Evolutionary conservation across 176 grass and related monocot species (phyloP).

Genomic region (Paspalum vaginatum): DNA sequence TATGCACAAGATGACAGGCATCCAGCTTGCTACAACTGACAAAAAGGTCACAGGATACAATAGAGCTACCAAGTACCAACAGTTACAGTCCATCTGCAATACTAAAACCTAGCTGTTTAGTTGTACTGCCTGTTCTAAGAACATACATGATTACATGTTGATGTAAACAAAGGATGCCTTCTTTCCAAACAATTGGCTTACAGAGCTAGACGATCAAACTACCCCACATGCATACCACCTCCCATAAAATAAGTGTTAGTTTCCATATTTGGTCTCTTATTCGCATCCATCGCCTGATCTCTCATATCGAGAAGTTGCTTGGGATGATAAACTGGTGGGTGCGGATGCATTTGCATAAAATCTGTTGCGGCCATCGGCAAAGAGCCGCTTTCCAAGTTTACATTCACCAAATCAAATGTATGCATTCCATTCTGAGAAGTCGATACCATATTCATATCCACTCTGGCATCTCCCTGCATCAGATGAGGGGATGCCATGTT

Average conservation of each 20-base stretch:
- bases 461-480: conserved; percentile 48
- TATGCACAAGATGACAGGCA: conserved; percentile 41
- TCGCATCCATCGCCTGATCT: conserved; percentile 59
- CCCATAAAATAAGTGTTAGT: conserved; percentile 60
- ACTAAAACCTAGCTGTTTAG: conserved; percentile 55
- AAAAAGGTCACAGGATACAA: conserved; percentile 45
- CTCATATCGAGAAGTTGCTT: conserved; percentile 56
- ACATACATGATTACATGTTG: conserved; percentile 52
- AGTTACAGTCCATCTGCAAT: conserved; percentile 45
- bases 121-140: conserved; percentile 52
- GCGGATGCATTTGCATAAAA: conserved; percentile 69
- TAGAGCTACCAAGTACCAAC: conserved; percentile 42
- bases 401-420: conserved; percentile 56
- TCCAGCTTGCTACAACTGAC: conserved; percentile 36
- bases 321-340: conserved; percentile 54
- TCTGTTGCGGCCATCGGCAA: conserved; percentile 60
- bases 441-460: conserved; percentile 65
- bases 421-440: conserved; percentile 52
- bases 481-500: conserved; percentile 50
- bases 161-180: conserved; percentile 27
- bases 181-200: conserved; percentile 41
- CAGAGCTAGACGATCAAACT: conserved; percentile 37
- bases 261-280: conserved; percentile 70
- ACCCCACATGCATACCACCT: conserved; percentile 67
- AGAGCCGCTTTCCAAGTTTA: conserved; percentile 55